A percentile compares a stretch with the other conserved stretches of the same genome.
These are phyloP conservation scores for Phytophthora meadii DNA, from an alignment of 352 stramenopile genomes.

Conservation along the genomic window DNA sequence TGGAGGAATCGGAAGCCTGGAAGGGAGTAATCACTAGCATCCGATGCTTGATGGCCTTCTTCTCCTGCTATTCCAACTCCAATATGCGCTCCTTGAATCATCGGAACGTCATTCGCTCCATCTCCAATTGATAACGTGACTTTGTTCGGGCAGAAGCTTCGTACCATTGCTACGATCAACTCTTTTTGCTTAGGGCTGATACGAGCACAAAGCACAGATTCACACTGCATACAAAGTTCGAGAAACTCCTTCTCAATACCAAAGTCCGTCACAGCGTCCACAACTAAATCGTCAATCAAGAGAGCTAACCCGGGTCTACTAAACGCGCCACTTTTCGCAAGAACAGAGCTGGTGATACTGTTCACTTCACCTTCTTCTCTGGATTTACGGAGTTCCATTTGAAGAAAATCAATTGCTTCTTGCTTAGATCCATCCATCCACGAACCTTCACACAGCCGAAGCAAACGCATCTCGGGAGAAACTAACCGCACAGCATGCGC, in stretches of 20 bases:
- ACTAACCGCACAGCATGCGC: slow-evolving; percentile 61
- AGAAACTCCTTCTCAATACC: slow-evolving; percentile 57
- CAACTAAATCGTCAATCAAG: slow-evolving; percentile 55
- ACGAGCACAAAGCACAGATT: slow-evolving; percentile 95
- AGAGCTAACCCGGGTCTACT: slow-evolving; percentile 36
- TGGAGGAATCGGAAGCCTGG: slow-evolving; percentile 88
- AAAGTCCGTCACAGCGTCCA: slow-evolving; percentile 51
- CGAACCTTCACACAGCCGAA: slow-evolving; percentile 45
- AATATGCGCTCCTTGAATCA: slow-evolving; percentile 89
- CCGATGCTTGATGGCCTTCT: slow-evolving; percentile 86
- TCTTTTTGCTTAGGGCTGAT: slow-evolving; percentile 98
- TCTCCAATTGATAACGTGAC: slow-evolving; percentile 89
- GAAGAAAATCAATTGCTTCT: slow-evolving; percentile 33
- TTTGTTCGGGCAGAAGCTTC: slow-evolving; percentile 46
- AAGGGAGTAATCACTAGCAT: slow-evolving; percentile 91
- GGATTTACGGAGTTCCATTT: slow-evolving; percentile 29
- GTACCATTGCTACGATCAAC: slow-evolving; percentile 95
- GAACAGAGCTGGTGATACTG: slow-evolving; percentile 9
- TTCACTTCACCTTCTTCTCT: slow-evolving; percentile 11
- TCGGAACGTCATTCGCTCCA: slow-evolving; percentile 93
- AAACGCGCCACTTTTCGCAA: neutral
- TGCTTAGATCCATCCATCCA: slow-evolving; percentile 37
- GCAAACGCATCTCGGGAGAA: slow-evolving; percentile 57
- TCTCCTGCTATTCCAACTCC: slow-evolving; percentile 68
- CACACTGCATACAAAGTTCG: slow-evolving; percentile 73